Evolutionary conservation across 768 basidiomycete genomes (phyloP), one percentile per base, ranked within the genome.

Genomic region (Chalciporus pseudorubinellus): DNA sequence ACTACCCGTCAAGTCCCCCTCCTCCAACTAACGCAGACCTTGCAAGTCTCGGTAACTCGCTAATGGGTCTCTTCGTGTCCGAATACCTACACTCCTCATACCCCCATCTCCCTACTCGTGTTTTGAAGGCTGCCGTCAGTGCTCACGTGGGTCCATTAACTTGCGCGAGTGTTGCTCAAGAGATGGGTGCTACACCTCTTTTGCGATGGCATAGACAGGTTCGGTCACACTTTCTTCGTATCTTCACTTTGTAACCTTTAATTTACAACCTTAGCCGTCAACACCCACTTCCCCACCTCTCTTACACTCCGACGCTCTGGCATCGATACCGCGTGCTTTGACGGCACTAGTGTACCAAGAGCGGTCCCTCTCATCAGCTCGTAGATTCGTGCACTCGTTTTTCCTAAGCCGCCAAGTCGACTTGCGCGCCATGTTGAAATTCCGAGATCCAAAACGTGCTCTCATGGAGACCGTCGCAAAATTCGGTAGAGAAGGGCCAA

Each of bases 91-190:
- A 88, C 49, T 76, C 84, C 12, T 77, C 82, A 40, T 98, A 88
- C 68, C 95, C 95, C 0, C 86, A 95, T 63, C 79, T 98, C 22
- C 95, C 95, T 2, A 93, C 92, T 19, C 84, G 91, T 48, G 93
- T 93, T 20, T 72, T 92, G 59, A 95, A 97, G 72, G 89, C 91
- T 6, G 93, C 91, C 13, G 83, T 95, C 51, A 93, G 90, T 38
- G 91, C 93, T 48, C 90, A 92, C 68, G 95, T 94, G 28, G 95
- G 95, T 13, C 85, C 91, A 14, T 73, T 81, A 57, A 85, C 88
- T 6, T 92, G 91, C 62, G 84, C 89, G 36, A 83, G 78, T 57
- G 85, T 98, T 44, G 95, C 95, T 21, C 82, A 84, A 51, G 89
- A 93, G 70, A 85, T 87, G 77, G 92, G 91, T 54, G 89, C 85